Conservation (phyloP, 1,139 yeast species). For the Meyerozyma elateridarum region DNA sequence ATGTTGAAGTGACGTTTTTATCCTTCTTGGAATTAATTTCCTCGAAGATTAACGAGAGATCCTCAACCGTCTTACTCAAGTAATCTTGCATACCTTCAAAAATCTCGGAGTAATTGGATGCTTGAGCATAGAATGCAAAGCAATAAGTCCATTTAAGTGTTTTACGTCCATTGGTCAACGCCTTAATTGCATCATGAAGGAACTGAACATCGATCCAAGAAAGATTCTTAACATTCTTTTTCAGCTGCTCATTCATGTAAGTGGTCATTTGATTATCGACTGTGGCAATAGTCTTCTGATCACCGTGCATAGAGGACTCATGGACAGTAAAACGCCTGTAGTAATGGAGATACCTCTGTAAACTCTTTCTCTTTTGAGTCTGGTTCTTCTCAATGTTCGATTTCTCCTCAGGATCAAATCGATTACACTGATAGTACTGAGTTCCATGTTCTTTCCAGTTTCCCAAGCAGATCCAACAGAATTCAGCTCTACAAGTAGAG, state of each 20-base stretch:
- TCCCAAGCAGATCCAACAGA: conserved; percentile 91
- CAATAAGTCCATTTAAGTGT: conserved; percentile 91
- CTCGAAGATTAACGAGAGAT: conserved; percentile 68
- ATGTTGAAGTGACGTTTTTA: conserved; percentile 19
- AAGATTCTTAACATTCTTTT: conserved; percentile 23
- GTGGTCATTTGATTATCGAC: conserved; percentile 63
- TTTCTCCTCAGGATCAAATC: conserved; percentile 42
- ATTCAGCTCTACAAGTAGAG: conserved; percentile 67
- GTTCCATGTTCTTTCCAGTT: conserved; percentile 73
- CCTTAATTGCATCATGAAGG: conserved; percentile 64
- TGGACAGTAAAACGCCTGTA: conserved; percentile 75
- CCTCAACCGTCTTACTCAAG: conserved; percentile 72
- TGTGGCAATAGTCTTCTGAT: conserved; percentile 54
- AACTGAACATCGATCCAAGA: conserved; percentile 93
- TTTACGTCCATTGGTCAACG: conserved; percentile 64
- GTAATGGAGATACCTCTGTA: conserved; percentile 71
- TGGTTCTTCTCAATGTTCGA: conserved; percentile 29
- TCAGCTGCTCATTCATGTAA: conserved; percentile 51
- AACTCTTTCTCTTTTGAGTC: conserved; percentile 34
- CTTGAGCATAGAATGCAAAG: conserved; percentile 63
- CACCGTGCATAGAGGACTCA: conserved; percentile 73
- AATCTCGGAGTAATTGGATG: conserved; percentile 47
- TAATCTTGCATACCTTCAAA: conserved; percentile 75
- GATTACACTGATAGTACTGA: conserved; percentile 62
- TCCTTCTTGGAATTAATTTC: conserved; percentile 40